Percentiles rank a stretch among this genome's conserved stretches.
These are phyloP conservation scores for Daldinia bambusicola DNA, from an alignment of 495 filamentous ascomycete genomes.

Conservation along the genomic window DNA sequence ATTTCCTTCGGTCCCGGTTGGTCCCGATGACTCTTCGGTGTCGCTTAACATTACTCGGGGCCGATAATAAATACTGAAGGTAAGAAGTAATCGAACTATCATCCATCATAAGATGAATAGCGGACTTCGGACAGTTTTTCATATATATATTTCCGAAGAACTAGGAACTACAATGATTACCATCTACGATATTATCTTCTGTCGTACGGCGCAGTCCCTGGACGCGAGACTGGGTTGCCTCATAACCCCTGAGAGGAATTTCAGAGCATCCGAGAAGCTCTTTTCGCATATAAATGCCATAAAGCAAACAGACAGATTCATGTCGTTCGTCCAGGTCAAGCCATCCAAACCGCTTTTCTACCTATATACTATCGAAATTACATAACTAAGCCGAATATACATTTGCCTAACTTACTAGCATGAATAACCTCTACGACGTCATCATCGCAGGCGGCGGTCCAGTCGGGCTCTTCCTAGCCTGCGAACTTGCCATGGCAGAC, in stretches of 20 bases:
- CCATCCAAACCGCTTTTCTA: neutral
- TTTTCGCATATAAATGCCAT: neutral
- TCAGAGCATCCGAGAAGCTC: neutral
- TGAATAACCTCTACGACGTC: conserved; percentile 31
- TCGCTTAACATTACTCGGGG: neutral
- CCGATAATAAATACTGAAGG: neutral
- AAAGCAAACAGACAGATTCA: neutral
- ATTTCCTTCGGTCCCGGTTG: neutral
- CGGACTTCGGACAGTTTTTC: neutral
- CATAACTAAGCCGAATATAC: neutral
- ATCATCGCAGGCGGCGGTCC: conserved; percentile 40
- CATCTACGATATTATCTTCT: no score
- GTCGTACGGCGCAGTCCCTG: neutral
- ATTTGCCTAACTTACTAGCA: no score
- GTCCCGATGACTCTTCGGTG: neutral
- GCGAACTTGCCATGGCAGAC: conserved; percentile 41
- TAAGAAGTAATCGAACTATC: neutral
- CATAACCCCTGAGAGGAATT: neutral
- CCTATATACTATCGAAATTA: neutral
- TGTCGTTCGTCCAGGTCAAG: neutral
- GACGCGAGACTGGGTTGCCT: neutral
- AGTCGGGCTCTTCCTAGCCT: conserved; percentile 43
- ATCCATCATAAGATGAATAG: neutral
- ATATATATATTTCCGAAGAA: neutral
- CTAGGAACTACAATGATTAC: neutral